Conservation (phyloP, 495 filamentous ascomycete genomes). For the Cairneyella variabilis region DNA sequence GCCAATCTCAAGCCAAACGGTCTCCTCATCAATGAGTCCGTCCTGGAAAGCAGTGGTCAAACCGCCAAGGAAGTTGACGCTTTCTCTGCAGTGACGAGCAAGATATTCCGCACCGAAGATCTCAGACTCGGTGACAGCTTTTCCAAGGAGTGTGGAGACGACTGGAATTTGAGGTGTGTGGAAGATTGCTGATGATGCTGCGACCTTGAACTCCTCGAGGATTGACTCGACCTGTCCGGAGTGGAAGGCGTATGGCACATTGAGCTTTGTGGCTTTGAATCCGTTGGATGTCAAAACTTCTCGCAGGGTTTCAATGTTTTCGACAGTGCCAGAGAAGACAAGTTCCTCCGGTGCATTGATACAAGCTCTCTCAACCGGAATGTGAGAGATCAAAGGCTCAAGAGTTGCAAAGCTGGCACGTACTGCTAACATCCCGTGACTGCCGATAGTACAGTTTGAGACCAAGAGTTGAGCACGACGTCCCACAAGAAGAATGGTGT, state of each 20-base stretch:
- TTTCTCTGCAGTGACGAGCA: slow-evolving; percentile 59
- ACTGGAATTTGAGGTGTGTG: slow-evolving; percentile 57
- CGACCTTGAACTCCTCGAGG: slow-evolving; percentile 57
- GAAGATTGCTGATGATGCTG: slow-evolving; percentile 55
- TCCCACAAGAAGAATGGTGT: slow-evolving; percentile 79
- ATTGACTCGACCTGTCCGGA: slow-evolving; percentile 75
- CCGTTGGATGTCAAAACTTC: slow-evolving; percentile 54
- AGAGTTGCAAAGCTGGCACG: slow-evolving; percentile 38
- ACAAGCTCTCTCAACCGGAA: slow-evolving; percentile 47
- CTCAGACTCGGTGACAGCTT: slow-evolving; percentile 51
- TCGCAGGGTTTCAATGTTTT: slow-evolving; percentile 52
- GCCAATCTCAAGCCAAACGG: slow-evolving; percentile 63
- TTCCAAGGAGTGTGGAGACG: slow-evolving; percentile 64
- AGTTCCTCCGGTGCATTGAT: slow-evolving; percentile 57
- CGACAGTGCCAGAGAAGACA: slow-evolving; percentile 51
- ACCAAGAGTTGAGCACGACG: slow-evolving; percentile 72
- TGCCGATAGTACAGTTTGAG: slow-evolving; percentile 64
- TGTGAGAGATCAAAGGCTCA: slow-evolving; percentile 32
- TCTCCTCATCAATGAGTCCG: slow-evolving; percentile 46
- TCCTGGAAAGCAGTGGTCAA: slow-evolving; percentile 49
- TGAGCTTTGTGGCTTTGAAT: slow-evolving; percentile 62
- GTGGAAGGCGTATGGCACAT: slow-evolving; percentile 78
- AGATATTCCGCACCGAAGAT: slow-evolving; percentile 60
- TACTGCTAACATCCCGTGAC: slow-evolving; percentile 65
- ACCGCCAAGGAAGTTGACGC: slow-evolving; percentile 70